Percentiles rank a stretch among this genome's conserved stretches.
phyloP scores from a whole-genome alignment of 2,329 filamentous ascomycete genomes.

The Tolypocladium tundrense region DNA sequence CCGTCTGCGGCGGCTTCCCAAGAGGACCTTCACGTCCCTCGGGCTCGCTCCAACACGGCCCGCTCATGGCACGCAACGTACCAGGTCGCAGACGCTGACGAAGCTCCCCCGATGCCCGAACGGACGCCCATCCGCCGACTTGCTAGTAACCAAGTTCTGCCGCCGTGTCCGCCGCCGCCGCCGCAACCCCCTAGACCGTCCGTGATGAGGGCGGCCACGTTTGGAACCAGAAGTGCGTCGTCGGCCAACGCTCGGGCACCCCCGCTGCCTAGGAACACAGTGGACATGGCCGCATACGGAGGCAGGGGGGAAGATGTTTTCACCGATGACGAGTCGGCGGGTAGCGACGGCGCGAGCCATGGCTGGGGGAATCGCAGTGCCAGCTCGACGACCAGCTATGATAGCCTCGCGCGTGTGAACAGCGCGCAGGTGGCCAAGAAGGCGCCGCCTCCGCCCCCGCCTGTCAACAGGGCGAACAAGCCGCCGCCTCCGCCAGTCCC shows the following conservation, averaged over 20 bases:
- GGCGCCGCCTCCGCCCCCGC: constrained; percentile 41
- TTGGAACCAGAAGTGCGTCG: constrained; percentile 18
- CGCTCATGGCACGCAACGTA: constrained; percentile 32
- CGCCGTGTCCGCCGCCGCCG: constrained; percentile 17
- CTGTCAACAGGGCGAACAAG: constrained; percentile 34
- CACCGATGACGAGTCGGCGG: constrained; percentile 38
- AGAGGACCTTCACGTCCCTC: constrained; percentile 14
- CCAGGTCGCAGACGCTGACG: constrained; percentile 18
- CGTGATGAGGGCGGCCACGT: constrained; percentile 28
- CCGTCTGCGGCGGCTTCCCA: constrained; percentile 4
- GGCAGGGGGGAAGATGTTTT: constrained; percentile 32
- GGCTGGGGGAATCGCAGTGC: constrained; percentile 40
- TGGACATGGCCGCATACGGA: constrained; percentile 18
- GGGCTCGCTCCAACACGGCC: constrained; percentile 38
- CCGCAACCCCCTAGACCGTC: constrained; percentile 25
- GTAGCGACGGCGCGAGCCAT: constrained; percentile 40
- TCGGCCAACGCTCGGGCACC: constrained; percentile 18
- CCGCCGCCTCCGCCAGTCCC: constrained; percentile 25
- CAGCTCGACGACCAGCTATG: constrained; percentile 47
- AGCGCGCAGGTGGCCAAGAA: constrained; percentile 34
- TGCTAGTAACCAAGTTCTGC: constrained; percentile 17
- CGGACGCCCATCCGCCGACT: constrained; percentile 35
- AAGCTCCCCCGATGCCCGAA: constrained; percentile 14
- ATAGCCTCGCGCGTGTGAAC: constrained; percentile 27
- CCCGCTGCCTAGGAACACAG: constrained; percentile 33